A percentile compares a stretch with the other conserved stretches of the same genome.
These are phyloP conservation scores for Phytopythium delawarense DNA, from an alignment of 352 stramenopile genomes.

Conservation along the genomic window DNA sequence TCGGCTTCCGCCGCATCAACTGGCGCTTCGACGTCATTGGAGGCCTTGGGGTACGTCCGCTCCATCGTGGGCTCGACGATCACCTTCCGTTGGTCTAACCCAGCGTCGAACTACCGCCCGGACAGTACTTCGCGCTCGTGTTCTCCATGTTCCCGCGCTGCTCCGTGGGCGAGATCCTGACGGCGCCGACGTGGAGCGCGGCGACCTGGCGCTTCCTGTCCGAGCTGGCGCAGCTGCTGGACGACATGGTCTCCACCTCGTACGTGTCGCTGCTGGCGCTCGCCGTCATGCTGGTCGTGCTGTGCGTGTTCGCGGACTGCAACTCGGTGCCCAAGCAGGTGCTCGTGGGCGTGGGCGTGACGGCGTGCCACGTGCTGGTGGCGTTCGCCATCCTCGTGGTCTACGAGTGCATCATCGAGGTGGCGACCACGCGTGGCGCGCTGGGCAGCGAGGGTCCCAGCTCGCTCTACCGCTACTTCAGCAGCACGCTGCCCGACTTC, in stretches of 20 bases:
- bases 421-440: slow-evolving; percentile 55
- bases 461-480: slow-evolving; percentile 79
- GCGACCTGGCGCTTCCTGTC: slow-evolving; percentile 36
- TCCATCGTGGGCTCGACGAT: too few species aligned
- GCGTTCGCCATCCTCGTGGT: slow-evolving; percentile 72
- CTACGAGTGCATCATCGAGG: slow-evolving; percentile 78
- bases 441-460: slow-evolving; percentile 62
- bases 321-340: slow-evolving; percentile 58
- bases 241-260: slow-evolving; percentile 71
- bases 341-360: slow-evolving; percentile 42
- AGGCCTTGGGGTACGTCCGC: slow-evolving; percentile 58
- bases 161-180: slow-evolving; percentile 69
- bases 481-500: slow-evolving; percentile 66
- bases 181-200: slow-evolving; percentile 39
- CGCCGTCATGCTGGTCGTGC: slow-evolving; percentile 47
- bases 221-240: slow-evolving; percentile 51
- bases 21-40: slow-evolving; percentile 93
- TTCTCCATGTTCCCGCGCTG: slow-evolving; percentile 93
- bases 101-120: too few species aligned
- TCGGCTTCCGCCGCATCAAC: slow-evolving; percentile 90
- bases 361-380: slow-evolving; percentile 53
- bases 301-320: slow-evolving; percentile 73
- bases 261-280: slow-evolving; percentile 69
- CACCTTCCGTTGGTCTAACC: neutral
- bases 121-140: slow-evolving; percentile 86